Evolutionary conservation across 169 alveolate genomes (phyloP).

Genomic region (Miamiensis avidus): DNA sequence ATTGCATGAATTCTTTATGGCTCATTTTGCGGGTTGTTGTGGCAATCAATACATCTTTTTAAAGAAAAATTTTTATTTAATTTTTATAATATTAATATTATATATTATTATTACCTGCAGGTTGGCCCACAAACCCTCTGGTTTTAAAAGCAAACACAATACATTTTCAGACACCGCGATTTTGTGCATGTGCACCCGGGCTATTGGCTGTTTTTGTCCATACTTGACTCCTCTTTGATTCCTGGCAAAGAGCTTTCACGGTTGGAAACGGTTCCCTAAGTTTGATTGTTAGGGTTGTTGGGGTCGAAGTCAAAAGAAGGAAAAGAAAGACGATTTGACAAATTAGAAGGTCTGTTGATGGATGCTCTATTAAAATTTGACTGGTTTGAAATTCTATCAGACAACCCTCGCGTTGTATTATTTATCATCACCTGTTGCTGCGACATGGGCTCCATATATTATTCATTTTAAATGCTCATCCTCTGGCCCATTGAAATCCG

Average conservation of each 20-base stretch:
- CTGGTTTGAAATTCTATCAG: background rate
- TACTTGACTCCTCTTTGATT: background rate
- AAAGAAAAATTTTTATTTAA: too few relatives aligned
- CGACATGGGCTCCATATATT: background rate
- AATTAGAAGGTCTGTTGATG: background rate
- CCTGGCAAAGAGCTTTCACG: background rate
- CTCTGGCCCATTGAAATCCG: background rate
- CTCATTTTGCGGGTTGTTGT: background rate
- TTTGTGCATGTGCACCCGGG: background rate
- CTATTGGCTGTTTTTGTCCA: background rate
- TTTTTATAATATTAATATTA: too few relatives aligned
- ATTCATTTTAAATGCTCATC: background rate
- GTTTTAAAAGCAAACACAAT: background rate
- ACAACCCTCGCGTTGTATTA: too few relatives aligned
- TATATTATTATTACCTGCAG: background rate
- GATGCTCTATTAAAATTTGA: background rate
- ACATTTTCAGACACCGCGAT: background rate
- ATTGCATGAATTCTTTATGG: background rate
- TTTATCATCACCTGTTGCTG: background rate
- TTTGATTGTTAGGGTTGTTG: background rate
- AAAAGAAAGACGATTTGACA: background rate
- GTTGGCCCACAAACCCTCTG: background rate
- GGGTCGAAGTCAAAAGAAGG: background rate
- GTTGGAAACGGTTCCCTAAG: background rate
- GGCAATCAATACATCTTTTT: background rate